Evolutionary conservation across 345 rosid genomes (phyloP).

Genomic region (Reutealis trisperma): DNA sequence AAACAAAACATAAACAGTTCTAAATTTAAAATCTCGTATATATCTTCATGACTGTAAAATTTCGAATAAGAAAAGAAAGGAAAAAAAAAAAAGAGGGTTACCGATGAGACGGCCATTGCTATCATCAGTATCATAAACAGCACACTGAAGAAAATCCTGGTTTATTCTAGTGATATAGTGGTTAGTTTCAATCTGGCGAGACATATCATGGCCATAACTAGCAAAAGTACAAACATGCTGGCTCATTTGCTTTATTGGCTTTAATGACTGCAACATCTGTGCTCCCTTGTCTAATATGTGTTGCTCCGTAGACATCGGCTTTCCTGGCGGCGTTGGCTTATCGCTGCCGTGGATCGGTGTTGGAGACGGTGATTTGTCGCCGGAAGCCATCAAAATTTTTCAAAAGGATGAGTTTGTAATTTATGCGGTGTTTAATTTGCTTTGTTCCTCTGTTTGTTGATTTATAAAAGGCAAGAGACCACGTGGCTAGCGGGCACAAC

Average conservation of each 20-base stretch:
- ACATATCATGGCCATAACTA: slow-evolving; percentile 69
- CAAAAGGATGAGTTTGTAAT: neutral
- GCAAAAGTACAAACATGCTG: slow-evolving; percentile 80
- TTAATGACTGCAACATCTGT: slow-evolving; percentile 65
- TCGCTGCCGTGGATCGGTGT: slow-evolving; percentile 19
- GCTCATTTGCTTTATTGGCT: slow-evolving; percentile 61
- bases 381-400: slow-evolving; percentile 33
- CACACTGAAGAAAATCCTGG: slow-evolving; percentile 83
- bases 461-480: too few relatives aligned
- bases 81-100: slow-evolving; percentile 1
- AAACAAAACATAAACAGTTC: neutral
- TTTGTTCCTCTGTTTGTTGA: too few relatives aligned
- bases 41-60: neutral
- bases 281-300: slow-evolving; percentile 54
- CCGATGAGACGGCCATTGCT: slow-evolving; percentile 65
- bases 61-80: neutral
- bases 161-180: slow-evolving; percentile 61
- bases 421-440: neutral
- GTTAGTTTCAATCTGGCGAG: slow-evolving; percentile 75
- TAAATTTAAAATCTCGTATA: too few relatives aligned
- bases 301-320: slow-evolving; percentile 51
- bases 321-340: slow-evolving; percentile 43
- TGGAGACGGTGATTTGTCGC: slow-evolving; percentile 35
- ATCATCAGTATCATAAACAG: slow-evolving; percentile 64
- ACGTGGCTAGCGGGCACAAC: slow-evolving; percentile 5